Conservation (phyloP, 345 rosid genomes). For the Noccaea caerulescens region DNA sequence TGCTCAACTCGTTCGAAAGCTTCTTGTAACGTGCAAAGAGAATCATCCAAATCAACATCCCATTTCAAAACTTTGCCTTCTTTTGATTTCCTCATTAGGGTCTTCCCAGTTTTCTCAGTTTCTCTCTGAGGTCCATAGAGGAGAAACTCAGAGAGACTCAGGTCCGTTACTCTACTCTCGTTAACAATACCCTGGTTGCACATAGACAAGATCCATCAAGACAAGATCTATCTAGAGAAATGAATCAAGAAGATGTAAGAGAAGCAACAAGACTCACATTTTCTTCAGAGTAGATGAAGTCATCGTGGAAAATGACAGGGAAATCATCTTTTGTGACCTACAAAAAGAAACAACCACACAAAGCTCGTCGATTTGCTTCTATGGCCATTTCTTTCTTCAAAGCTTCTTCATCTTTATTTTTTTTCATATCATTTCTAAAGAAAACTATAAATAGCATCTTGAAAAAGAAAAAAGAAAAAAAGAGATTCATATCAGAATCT, state of each 20-base stretch:
- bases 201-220: slow-evolving; percentile 29
- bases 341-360: slow-evolving; percentile 55
- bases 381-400: slow-evolving; percentile 35
- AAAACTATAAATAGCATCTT: slow-evolving; percentile 25
- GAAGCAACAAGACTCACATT: slow-evolving; percentile 57
- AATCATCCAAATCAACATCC: slow-evolving; percentile 81
- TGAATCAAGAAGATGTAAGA: slow-evolving; percentile 18
- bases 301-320: slow-evolving; percentile 94
- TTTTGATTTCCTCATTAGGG: slow-evolving; percentile 70
- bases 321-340: slow-evolving; percentile 92
- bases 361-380: slow-evolving; percentile 40
- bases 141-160: slow-evolving; percentile 66
- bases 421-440: slow-evolving; percentile 19
- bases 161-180: slow-evolving; percentile 83
- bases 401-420: slow-evolving; percentile 29
- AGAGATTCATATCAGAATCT: slow-evolving; percentile 30
- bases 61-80: slow-evolving; percentile 71
- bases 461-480: neutral
- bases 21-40: slow-evolving; percentile 76
- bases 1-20: slow-evolving; percentile 77
- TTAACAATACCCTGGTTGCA: slow-evolving; percentile 58
- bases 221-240: slow-evolving; percentile 24
- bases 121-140: slow-evolving; percentile 82
- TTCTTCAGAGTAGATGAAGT: slow-evolving; percentile 72
- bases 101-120: slow-evolving; percentile 55